These are phyloP conservation scores for Aspergillus ochraceus DNA, from an alignment of 2,329 filamentous ascomycete species.

Conservation along the genomic window DNA sequence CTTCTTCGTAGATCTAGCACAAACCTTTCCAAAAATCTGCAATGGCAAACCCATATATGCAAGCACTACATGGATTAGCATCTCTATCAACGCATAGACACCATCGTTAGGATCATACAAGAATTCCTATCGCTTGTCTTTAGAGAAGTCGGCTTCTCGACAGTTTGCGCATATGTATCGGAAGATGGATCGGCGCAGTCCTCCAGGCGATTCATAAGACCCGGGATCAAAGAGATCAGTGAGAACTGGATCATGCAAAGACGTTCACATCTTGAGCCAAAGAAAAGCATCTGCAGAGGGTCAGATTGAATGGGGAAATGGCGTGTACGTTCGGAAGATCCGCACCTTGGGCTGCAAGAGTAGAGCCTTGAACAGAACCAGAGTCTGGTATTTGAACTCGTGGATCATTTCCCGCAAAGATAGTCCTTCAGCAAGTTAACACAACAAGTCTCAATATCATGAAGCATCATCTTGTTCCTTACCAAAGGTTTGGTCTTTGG, in stretches of 20 bases:
- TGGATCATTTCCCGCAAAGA: constrained; percentile 88
- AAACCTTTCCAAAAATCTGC: constrained; percentile 88
- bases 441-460: not conserved
- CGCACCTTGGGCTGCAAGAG: constrained; percentile 88
- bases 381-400: constrained; percentile 91
- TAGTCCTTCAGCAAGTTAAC: constrained; percentile 46
- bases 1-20: not conserved
- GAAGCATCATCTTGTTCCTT: constrained; percentile 40
- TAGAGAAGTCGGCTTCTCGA: constrained; percentile 77
- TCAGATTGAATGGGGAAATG: constrained; percentile 14
- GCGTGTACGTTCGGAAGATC: not conserved
- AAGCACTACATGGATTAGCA: constrained; percentile 57
- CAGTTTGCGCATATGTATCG: constrained; percentile 74
- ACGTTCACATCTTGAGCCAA: constrained; percentile 91
- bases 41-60: constrained; percentile 93
- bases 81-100: not conserved
- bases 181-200: constrained; percentile 95
- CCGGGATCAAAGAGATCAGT: constrained; percentile 90
- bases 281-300: constrained; percentile 82
- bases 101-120: constrained; percentile 42
- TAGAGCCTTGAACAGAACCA: constrained; percentile 91
- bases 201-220: constrained; percentile 84
- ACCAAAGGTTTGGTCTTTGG: constrained; percentile 84
- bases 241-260: constrained; percentile 99
- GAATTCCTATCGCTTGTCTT: constrained; percentile 90